Percentiles rank a stretch among this genome's conserved stretches.
Conservation (phyloP, 2,329 filamentous ascomycete genomes). For the Venturiaceae sp. region DNA sequence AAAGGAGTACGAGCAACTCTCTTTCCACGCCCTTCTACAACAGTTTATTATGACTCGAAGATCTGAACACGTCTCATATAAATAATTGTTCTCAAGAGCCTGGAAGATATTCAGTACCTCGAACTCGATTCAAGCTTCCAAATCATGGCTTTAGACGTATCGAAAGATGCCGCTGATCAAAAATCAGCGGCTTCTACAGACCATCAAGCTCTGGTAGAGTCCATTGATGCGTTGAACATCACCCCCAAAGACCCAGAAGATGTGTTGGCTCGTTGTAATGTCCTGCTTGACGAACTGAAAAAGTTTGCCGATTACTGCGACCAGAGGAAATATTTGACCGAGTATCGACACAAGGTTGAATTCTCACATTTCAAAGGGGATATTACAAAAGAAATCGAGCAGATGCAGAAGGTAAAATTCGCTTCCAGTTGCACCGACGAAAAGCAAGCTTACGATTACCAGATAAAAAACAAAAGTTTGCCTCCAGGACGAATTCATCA, state of each 20-base stretch:
- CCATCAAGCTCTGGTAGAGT: background rate
- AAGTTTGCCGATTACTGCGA: slow-evolving; percentile 21
- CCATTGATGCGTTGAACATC: background rate
- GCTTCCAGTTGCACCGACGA: no score
- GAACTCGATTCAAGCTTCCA: background rate
- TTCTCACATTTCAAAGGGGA: slow-evolving; percentile 21
- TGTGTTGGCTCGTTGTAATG: background rate
- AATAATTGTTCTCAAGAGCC: background rate
- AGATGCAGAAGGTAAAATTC: slow-evolving; percentile 12
- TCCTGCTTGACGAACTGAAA: slow-evolving; percentile 25
- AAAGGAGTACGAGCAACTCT: background rate
- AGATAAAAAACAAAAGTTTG: background rate
- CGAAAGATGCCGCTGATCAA: background rate
- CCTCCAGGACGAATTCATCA: slow-evolving; percentile 31
- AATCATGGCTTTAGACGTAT: background rate
- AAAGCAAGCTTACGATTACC: background rate
- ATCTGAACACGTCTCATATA: background rate
- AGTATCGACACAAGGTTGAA: slow-evolving; percentile 23
- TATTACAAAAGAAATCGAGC: slow-evolving; percentile 24
- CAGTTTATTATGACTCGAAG: background rate
- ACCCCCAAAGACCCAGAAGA: background rate
- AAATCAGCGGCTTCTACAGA: background rate
- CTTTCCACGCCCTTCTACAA: background rate
- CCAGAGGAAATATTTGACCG: slow-evolving; percentile 24
- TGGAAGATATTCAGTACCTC: background rate